Base-by-base conservation (phyloP, 164 flowering plant genomes). In the Echeveria elegans region DNA sequence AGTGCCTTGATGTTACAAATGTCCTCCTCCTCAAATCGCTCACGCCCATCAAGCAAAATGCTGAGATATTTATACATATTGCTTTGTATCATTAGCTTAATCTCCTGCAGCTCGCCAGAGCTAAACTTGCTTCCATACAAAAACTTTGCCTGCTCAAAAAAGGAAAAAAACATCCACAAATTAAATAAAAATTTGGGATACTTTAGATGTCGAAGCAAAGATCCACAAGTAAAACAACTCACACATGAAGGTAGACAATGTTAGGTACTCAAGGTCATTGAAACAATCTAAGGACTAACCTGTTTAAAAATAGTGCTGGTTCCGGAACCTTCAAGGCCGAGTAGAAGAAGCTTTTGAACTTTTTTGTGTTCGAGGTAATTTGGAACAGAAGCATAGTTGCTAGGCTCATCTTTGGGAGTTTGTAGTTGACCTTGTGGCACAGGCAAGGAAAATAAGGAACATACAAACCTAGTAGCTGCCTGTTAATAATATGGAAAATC, bases 71-170 rank as follows among this genome's bases (percentile, higher is more conserved):
- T 89, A 75, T 94, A 94, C 87, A 94, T 82, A 74, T 90, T 94
- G 80, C 98, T 94, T 73, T 94, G 98, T 30, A 94, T 88, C 97
- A 91, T 91, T 68, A 94, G 74, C 80, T 88, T 94, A 31, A 94
- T 86, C 60, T 89, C 88, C 74, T 84, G 88, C 65, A 79, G 75
- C 69, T 94, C 98, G 66, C 89, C 96, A n/a, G 69, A 21, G 59
- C 77, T 80, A 67, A 94, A 91, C 70, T 72, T 83, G 84, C 75
- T 84, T 52, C 94, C 97, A 60, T 90, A 93, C 74, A 89, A 77
- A 79, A 93, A 84, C 69, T 93, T 93, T 40, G 96, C 96, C 97
- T 93, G 86, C 68, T 56, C 58, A 63, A 43, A 53, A 24, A 45
- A 68, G 18, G 68, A 69, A 19, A 62, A 71, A 24, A 56, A 41